phyloP scores from a whole-genome alignment of 345 rosid genomes.

The Eucalyptus coolabah region DNA sequence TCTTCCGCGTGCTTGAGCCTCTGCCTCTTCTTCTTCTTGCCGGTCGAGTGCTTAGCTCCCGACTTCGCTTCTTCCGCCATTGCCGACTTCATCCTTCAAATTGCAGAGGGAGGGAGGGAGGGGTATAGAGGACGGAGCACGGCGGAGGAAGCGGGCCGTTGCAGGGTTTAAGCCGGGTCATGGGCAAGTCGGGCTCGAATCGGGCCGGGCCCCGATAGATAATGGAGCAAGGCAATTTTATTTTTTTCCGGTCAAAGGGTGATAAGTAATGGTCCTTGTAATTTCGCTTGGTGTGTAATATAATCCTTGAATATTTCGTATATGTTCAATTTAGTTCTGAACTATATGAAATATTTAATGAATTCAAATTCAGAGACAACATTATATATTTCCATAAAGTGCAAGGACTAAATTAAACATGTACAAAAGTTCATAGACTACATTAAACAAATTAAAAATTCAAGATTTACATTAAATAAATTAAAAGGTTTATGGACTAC shows the following conservation, averaged over 20 bases:
- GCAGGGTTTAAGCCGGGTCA: not conserved
- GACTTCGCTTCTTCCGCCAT: not conserved
- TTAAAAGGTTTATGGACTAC: accelerated
- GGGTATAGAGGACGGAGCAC: not conserved
- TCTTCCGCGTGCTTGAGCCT: conserved; percentile 1
- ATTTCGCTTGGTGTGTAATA: accelerated
- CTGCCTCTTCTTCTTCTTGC: conserved; percentile 30
- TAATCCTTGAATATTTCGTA: accelerated
- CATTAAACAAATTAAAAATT: too few species aligned
- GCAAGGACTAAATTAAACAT: accelerated
- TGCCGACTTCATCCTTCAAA: not conserved
- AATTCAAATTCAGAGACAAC: too few species aligned
- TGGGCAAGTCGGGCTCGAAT: not conserved
- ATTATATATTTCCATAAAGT: accelerated
- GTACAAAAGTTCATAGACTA: accelerated
- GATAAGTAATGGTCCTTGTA: accelerated
- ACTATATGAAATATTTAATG: too few species aligned
- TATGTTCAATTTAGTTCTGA: too few species aligned
- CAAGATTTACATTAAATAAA: too few species aligned
- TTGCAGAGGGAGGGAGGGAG: not conserved
- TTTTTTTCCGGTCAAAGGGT: too few species aligned
- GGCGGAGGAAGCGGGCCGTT: not conserved
- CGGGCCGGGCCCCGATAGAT: not conserved
- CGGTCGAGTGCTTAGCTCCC: not conserved
- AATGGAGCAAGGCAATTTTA: not conserved